A percentile compares a stretch with the other conserved stretches of the same genome.
phyloP scores from a whole-genome alignment of 768 basidiomycete species.

The Auricularia heimuer region DNA sequence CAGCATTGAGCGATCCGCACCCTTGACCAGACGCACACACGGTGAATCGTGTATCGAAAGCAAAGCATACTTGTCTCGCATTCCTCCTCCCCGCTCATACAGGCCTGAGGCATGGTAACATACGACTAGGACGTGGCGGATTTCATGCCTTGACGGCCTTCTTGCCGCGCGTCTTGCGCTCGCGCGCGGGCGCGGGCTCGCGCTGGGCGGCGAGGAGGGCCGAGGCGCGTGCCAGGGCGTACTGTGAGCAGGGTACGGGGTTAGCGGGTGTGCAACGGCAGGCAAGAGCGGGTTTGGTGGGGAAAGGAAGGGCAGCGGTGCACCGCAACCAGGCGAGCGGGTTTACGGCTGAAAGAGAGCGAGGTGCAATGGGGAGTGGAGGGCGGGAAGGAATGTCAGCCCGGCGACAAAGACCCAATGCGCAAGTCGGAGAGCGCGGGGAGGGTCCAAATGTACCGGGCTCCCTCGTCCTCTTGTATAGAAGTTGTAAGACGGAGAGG shows the following conservation, averaged over 20 bases:
- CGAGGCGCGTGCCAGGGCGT: constrained; percentile 66
- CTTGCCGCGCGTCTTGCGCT: constrained; percentile 67
- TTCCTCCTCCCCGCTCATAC: too few species aligned
- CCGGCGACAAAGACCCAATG: too few species aligned
- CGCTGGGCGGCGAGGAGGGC: constrained; percentile 60
- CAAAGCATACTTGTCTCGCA: too few species aligned
- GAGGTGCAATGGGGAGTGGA: constrained; percentile 35
- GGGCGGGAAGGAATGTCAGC: too few species aligned
- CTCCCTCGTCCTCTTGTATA: constrained; percentile 22
- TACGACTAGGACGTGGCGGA: too few species aligned
- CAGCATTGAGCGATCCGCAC: too few species aligned
- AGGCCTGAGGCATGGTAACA: too few species aligned
- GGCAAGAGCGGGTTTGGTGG: not conserved
- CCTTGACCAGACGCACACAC: too few species aligned
- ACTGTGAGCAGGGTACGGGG: constrained; percentile 29
- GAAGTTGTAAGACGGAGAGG: constrained; percentile 29
- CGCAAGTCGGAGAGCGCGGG: constrained; percentile 41
- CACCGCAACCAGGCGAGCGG: not conserved
- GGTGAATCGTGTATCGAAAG: too few species aligned
- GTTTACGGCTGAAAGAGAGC: not conserved
- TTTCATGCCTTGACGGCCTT: constrained; percentile 29
- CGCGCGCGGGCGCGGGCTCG: constrained; percentile 47
- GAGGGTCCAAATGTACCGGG: constrained; percentile 40
- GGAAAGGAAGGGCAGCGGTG: not conserved
- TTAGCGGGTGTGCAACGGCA: not conserved